These are phyloP conservation scores for Circinella minor DNA, from an alignment of 371 early-diverging fungal species.

Conservation along the genomic window DNA sequence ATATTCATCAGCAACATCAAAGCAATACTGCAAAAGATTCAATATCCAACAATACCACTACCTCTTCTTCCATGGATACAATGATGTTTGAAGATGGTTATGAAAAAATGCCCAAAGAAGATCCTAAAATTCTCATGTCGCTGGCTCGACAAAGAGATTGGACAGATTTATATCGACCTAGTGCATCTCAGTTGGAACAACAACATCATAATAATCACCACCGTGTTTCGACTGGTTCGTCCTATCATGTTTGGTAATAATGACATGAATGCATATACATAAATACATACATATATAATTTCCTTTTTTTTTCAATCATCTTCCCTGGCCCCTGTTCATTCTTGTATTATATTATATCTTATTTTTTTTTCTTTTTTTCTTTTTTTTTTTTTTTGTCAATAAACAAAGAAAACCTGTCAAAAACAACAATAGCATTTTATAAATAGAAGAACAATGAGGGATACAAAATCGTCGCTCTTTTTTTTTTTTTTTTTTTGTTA, in stretches of 20 bases:
- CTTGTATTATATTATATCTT: no score
- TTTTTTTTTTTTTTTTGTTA: not conserved
- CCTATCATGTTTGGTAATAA: slow-evolving; percentile 17
- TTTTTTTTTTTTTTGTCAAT: not conserved
- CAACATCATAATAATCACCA: not conserved
- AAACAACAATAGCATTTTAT: not conserved
- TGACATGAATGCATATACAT: no score
- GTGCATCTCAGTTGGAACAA: not conserved
- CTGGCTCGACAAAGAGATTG: slow-evolving; percentile 34
- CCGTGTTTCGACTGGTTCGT: not conserved
- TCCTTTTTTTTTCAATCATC: not conserved
- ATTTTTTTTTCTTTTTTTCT: no score
- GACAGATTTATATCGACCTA: slow-evolving; percentile 24
- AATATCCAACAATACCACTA: not conserved
- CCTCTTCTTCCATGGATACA: slow-evolving; percentile 6
- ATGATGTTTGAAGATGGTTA: slow-evolving; percentile 27
- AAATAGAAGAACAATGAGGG: no score
- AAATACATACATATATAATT: no score
- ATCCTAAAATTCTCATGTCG: slow-evolving; percentile 23
- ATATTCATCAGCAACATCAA: not conserved
- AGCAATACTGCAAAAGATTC: no score
- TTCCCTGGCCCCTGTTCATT: not conserved
- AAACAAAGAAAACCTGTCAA: not conserved
- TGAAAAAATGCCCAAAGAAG: slow-evolving; percentile 1
- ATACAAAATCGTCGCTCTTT: no score